These are phyloP conservation scores for Diplodia mutila DNA, from an alignment of 2,329 filamentous ascomycete species.

Conservation along the genomic window DNA sequence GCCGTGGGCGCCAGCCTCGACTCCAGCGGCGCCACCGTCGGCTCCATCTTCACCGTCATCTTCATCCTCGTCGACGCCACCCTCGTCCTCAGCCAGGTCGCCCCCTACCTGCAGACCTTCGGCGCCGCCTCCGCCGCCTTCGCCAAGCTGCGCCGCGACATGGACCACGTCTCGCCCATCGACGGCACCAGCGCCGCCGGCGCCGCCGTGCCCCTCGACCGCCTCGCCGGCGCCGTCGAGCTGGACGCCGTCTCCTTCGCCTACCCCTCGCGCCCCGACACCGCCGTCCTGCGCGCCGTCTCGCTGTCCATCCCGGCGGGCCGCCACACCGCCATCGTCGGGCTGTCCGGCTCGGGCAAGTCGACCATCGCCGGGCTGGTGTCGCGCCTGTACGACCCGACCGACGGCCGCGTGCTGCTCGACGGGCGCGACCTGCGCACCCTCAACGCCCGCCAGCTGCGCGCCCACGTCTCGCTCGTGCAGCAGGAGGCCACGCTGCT, in stretches of 20 bases:
- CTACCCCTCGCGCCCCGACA: constrained; percentile 47
- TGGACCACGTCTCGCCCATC: constrained; percentile 52
- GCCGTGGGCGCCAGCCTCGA: constrained; percentile 40
- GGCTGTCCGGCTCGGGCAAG: constrained; percentile 48
- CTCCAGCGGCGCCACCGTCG: constrained; percentile 40
- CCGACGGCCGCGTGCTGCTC: constrained; percentile 36
- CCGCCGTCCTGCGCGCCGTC: constrained; percentile 43
- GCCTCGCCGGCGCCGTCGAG: constrained; percentile 7
- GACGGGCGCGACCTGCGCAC: constrained; percentile 44
- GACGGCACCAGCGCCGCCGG: constrained; percentile 48
- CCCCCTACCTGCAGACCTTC: constrained; percentile 56
- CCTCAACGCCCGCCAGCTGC: constrained; percentile 43
- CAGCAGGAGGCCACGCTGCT: constrained; percentile 58
- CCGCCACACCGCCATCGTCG: constrained; percentile 41
- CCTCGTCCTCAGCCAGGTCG: constrained; percentile 51
- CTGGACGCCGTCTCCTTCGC: constrained; percentile 46
- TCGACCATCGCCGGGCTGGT: constrained; percentile 47
- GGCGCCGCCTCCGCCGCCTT: constrained; percentile 58
- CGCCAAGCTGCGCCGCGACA: constrained; percentile 61
- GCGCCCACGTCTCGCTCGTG: constrained; percentile 47
- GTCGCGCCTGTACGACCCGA: constrained; percentile 47
- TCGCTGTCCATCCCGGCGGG: constrained; percentile 42
- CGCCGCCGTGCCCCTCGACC: constrained; percentile 45
- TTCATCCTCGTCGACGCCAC: constrained; percentile 59
- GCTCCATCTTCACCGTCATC: constrained; percentile 59